Evolutionary conservation across 768 basidiomycete genomes (phyloP).

Genomic region (Pleurotus giganteus): DNA sequence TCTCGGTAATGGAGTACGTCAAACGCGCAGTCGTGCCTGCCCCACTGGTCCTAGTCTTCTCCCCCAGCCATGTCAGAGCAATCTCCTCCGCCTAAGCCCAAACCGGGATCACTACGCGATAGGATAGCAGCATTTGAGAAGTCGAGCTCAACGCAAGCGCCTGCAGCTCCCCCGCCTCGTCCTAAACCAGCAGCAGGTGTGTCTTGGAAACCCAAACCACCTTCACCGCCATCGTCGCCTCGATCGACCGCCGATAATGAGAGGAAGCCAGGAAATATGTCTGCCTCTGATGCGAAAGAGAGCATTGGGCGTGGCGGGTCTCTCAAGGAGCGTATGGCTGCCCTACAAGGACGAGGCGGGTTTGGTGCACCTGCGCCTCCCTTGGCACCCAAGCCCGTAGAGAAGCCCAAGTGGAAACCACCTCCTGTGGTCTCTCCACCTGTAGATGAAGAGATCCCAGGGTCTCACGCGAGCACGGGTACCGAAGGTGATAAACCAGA

Average conservation of each 20-base stretch:
- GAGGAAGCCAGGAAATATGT: slow-evolving; percentile 52
- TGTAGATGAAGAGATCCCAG: slow-evolving; percentile 36
- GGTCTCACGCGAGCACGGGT: background rate
- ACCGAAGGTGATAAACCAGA: background rate
- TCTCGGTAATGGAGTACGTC: background rate
- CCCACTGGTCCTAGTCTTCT: background rate
- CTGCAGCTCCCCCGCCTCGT: slow-evolving; percentile 49
- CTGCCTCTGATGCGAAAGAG: slow-evolving; percentile 83
- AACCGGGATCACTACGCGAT: slow-evolving; percentile 79
- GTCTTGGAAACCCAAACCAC: slow-evolving; percentile 69
- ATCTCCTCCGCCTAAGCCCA: slow-evolving; percentile 56
- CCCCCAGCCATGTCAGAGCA: slow-evolving; percentile 57
- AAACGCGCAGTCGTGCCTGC: background rate
- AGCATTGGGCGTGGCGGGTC: slow-evolving; percentile 79
- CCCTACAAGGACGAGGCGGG: slow-evolving; percentile 79
- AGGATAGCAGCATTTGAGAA: slow-evolving; percentile 87
- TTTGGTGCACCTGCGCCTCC: slow-evolving; percentile 65
- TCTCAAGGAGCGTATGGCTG: slow-evolving; percentile 94
- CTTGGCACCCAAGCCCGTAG: slow-evolving; percentile 54
- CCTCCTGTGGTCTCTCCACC: slow-evolving; percentile 54
- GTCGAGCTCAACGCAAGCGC: slow-evolving; percentile 37
- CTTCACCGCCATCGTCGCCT: slow-evolving; percentile 49
- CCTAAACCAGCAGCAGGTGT: slow-evolving; percentile 63
- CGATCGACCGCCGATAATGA: slow-evolving; percentile 18
- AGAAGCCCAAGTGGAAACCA: slow-evolving; percentile 86